Conservation (phyloP, 768 basidiomycete species). For the Lactarius tabidus region DNA sequence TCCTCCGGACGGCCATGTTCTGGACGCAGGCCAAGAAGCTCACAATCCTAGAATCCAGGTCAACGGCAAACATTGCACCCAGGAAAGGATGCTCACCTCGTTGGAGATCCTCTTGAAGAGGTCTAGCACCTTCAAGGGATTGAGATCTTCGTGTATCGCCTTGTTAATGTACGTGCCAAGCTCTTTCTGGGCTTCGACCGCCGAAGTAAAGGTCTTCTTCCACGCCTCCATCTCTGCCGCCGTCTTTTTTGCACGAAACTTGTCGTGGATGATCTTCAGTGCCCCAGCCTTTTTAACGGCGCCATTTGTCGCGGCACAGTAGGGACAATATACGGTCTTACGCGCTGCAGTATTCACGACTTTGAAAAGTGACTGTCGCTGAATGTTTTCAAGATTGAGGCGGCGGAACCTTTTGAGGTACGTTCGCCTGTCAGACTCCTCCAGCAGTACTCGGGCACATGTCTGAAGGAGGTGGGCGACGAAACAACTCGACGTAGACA, state of each 20-base stretch:
- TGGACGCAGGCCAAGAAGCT: conserved; percentile 87
- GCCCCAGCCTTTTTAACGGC: conserved; percentile 94
- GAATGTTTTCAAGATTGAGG: conserved; percentile 88
- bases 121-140: conserved; percentile 89
- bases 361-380: conserved; percentile 77
- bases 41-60: conserved; percentile 67
- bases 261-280: conserved; percentile 96
- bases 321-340: conserved; percentile 88
- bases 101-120: conserved; percentile 90
- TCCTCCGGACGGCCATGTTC: conserved; percentile 90
- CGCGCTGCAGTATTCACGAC: conserved; percentile 82
- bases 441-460: conserved; percentile 87
- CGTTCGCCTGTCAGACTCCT: conserved; percentile 77
- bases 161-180: conserved; percentile 80
- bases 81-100: conserved; percentile 53
- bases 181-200: conserved; percentile 84
- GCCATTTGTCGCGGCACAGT: conserved; percentile 92
- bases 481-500: background rate
- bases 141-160: conserved; percentile 88
- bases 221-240: conserved; percentile 85
- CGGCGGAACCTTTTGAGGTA: conserved; percentile 90
- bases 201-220: conserved; percentile 75
- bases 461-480: conserved; percentile 44
- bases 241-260: conserved; percentile 92
- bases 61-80: background rate